These are phyloP conservation scores for Pythium monospermum DNA, from an alignment of 352 stramenopile genomes.

Conservation along the genomic window DNA sequence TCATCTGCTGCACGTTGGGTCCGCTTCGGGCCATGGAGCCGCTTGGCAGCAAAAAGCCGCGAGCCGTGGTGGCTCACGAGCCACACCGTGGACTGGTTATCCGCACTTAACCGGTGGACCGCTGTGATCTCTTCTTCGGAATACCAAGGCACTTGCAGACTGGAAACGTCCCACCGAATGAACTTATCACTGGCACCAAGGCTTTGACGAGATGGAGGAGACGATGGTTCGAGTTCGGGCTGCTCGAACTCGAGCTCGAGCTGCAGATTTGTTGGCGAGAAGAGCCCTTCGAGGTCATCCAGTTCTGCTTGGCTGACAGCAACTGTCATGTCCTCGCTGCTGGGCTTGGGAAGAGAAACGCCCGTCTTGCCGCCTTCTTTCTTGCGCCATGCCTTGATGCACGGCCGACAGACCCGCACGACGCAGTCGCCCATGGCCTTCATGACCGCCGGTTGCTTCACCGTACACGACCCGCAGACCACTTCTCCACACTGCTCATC, in stretches of 20 bases:
- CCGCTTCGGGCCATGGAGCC: slow-evolving; percentile 1
- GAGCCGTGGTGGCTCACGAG: slow-evolving; percentile 4
- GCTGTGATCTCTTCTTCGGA: neutral
- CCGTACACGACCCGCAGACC: slow-evolving; percentile 10
- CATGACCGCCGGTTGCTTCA: slow-evolving; percentile 13
- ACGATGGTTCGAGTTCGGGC: no score
- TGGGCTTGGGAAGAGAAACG: slow-evolving; percentile 4
- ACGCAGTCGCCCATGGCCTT: slow-evolving; percentile 8
- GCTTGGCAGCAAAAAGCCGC: slow-evolving; percentile 9
- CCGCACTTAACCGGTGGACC: slow-evolving; percentile 1
- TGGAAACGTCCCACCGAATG: slow-evolving; percentile 5
- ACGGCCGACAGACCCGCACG: slow-evolving; percentile 18
- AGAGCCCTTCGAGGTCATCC: slow-evolving; percentile 16
- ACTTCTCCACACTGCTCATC: slow-evolving; percentile 16
- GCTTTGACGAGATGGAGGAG: no score
- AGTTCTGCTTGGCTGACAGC: slow-evolving; percentile 15
- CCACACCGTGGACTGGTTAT: slow-evolving; percentile 11
- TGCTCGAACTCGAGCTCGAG: neutral
- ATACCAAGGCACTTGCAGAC: slow-evolving; percentile 9
- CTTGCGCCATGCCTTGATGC: neutral
- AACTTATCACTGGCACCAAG: no score
- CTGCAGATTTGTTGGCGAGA: slow-evolving; percentile 4
- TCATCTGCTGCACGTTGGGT: slow-evolving; percentile 8
- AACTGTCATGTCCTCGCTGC: slow-evolving; percentile 2
- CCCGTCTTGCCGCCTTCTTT: neutral